Evolutionary conservation across 257 asterid genomes (phyloP), one percentile per base, ranked within the genome.

Genomic region (Nicotiana undulata): DNA sequence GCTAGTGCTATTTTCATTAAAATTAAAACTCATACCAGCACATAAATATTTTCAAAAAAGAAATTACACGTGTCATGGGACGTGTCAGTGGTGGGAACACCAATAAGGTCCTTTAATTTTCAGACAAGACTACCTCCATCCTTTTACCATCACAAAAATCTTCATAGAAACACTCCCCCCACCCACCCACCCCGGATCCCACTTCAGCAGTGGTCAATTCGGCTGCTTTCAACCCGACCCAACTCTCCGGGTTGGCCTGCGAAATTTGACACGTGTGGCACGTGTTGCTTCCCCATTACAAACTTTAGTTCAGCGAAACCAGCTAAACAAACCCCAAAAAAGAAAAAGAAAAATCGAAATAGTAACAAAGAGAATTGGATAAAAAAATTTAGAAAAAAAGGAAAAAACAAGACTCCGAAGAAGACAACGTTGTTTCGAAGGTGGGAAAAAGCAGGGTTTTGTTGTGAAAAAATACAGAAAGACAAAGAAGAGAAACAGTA

Each of bases 101-200:
- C 56, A 56, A 46, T 52, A 65, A 75, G 86, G 81, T 80, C 63
- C 84, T 75, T 31, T 53, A 72, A 46, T 80, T 80, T 80, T 80
- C 84, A 80, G 37, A 12, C 59, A 55, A 34, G 76, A 64, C 31
- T 75, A 6, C 64, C 44, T 44, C 44, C 77, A 20, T 32, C 52
- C 58, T 55, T 80, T 61, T 52, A 16, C 51, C 81, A 15, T 52
- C 58, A 15, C 58, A 52, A 53, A 56, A 51, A 63, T 61, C 65
- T 10, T 40, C 75, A 60, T 17, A 9, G 75, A 76, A 37, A 26
- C 40, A 1, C 40, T 2, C 7, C 1, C 37, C 37, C 37, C 37
- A 6, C 37, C 37, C 37, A 6, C 5, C 6, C 34, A n/a, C 40
- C 40, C 40, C 40, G 7, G 46, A 37, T 7, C 84, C 76, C 75